Evolutionary conservation across 306 rosid species (phyloP).

Genomic region (Quercus berberidifolia): DNA sequence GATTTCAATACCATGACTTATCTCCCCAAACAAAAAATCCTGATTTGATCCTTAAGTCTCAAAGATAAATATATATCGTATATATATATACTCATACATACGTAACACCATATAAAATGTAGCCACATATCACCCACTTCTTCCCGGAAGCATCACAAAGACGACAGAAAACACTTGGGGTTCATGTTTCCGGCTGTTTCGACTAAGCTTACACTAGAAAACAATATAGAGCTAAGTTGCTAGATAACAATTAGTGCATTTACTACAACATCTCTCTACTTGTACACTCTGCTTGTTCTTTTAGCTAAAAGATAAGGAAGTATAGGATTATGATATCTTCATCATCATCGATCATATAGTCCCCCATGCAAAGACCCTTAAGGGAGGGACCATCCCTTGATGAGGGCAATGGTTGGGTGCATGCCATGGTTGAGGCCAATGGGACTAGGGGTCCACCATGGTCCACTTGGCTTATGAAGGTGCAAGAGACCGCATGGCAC

Average conservation of each 20-base stretch:
- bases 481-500: slow-evolving; percentile 43
- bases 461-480: slow-evolving; percentile 11
- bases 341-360: background rate
- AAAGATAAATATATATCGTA: background rate
- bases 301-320: background rate
- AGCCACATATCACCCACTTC: background rate
- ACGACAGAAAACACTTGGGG: slow-evolving; percentile 27
- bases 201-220: background rate
- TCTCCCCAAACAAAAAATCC: too few relatives aligned
- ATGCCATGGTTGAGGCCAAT: slow-evolving; percentile 15
- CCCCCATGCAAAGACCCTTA: background rate
- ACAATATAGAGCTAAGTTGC: background rate
- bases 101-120: background rate
- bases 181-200: slow-evolving; percentile 24
- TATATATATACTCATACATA: background rate
- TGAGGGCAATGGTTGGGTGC: slow-evolving; percentile 36
- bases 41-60: too few relatives aligned
- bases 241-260: background rate
- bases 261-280: background rate
- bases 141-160: slow-evolving; percentile 21
- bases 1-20: too few relatives aligned
- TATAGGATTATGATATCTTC: background rate
- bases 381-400: slow-evolving; percentile 19
- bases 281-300: background rate
- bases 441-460: slow-evolving; percentile 22